Evolutionary conservation across 139 green algal species (phyloP).

Genomic region (Zygnema cylindricum): DNA sequence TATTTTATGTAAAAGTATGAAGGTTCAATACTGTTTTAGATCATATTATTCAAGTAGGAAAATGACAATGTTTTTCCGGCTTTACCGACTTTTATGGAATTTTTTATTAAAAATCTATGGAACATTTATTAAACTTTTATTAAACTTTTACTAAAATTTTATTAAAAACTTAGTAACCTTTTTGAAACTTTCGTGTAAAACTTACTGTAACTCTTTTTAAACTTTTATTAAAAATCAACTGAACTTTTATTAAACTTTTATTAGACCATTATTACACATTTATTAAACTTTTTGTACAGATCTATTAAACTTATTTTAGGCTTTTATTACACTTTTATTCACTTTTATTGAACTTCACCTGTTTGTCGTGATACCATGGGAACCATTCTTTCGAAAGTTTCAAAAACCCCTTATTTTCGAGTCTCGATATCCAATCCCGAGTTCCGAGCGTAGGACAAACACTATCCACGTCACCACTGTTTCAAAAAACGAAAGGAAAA

Average conservation of each 20-base stretch:
- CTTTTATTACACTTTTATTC: not conserved
- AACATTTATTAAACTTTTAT: not conserved
- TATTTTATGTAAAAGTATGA: too few relatives aligned
- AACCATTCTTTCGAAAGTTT: not conserved
- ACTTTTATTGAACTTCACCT: not conserved
- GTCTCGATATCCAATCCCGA: not conserved
- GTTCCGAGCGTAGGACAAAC: not conserved
- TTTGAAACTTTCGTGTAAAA: too few relatives aligned
- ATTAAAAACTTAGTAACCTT: too few relatives aligned
- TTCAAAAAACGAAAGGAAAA: too few relatives aligned
- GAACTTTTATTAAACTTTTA: not conserved
- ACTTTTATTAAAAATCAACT: not conserved
- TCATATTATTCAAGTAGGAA: too few relatives aligned
- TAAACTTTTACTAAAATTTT: not conserved
- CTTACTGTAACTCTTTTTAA: not conserved
- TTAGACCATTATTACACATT: not conserved
- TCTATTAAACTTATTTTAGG: too few relatives aligned
- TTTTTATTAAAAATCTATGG: not conserved
- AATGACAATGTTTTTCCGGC: too few relatives aligned
- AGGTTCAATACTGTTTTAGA: too few relatives aligned
- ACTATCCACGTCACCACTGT: constrained; percentile 25
- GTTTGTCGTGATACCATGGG: not conserved
- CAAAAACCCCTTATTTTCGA: not conserved
- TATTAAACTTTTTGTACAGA: not conserved
- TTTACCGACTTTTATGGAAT: too few relatives aligned